Conservation (phyloP, 768 basidiomycete genomes). For the Pleurotus platypus region DNA sequence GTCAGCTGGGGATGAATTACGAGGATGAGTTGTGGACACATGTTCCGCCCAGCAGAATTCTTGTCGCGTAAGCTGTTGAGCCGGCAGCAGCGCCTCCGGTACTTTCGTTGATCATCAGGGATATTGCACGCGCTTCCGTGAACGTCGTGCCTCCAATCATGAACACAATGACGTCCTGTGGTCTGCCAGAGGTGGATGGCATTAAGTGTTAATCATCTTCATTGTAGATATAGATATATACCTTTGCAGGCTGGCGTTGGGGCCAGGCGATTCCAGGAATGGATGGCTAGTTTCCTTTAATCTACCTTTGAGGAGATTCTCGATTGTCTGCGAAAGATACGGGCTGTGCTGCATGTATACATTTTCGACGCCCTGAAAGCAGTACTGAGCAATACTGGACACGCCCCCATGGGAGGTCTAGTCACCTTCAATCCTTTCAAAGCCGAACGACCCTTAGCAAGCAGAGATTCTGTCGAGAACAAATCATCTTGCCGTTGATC, state of each 20-base stretch:
- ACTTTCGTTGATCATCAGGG: slow-evolving; percentile 84
- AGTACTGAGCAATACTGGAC: no score
- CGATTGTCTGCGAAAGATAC: slow-evolving; percentile 88
- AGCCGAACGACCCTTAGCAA: slow-evolving; percentile 92
- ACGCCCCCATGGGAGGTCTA: not conserved
- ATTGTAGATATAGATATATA: slow-evolving; percentile 20
- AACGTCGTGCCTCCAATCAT: slow-evolving; percentile 97
- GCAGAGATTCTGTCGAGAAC: slow-evolving; percentile 91
- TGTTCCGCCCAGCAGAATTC: slow-evolving; percentile 89
- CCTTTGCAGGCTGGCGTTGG: slow-evolving; percentile 72
- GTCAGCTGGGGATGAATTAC: slow-evolving; percentile 37
- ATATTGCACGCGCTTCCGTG: slow-evolving; percentile 85
- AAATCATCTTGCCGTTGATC: slow-evolving; percentile 98
- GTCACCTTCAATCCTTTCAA: slow-evolving; percentile 90
- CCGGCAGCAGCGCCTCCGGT: slow-evolving; percentile 52
- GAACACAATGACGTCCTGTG: slow-evolving; percentile 95
- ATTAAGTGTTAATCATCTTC: not conserved
- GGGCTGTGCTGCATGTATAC: slow-evolving; percentile 98
- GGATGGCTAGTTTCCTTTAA: slow-evolving; percentile 88
- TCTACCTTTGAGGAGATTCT: slow-evolving; percentile 81
- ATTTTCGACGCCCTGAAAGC: slow-evolving; percentile 87
- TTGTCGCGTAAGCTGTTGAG: slow-evolving; percentile 28
- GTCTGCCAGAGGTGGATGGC: slow-evolving; percentile 38
- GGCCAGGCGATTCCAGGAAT: slow-evolving; percentile 67
- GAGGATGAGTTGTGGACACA: slow-evolving; percentile 93